Percentiles rank a stretch among this genome's conserved stretches.
phyloP scores from a whole-genome alignment of 805 yeast genomes.

The Hanseniaspora singularis region DNA sequence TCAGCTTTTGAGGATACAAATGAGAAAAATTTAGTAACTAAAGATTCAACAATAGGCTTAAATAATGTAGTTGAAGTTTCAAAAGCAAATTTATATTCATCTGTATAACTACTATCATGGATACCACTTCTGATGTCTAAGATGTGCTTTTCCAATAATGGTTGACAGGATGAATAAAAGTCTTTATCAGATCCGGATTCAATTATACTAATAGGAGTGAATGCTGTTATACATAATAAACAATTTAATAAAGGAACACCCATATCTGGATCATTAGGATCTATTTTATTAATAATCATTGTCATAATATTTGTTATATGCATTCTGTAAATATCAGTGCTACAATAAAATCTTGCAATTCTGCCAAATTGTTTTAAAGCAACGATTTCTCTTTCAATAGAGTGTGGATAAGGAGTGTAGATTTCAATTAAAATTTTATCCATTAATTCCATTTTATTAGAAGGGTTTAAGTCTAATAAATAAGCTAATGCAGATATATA shows the following conservation, averaged over 20 bases:
- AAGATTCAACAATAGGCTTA: constrained; percentile 42
- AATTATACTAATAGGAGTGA: constrained; percentile 59
- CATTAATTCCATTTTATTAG: constrained; percentile 31
- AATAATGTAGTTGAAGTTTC: constrained; percentile 65
- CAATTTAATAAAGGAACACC: constrained; percentile 57
- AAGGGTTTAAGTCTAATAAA: constrained; percentile 54
- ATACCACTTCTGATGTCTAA: constrained; percentile 36
- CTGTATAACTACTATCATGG: constrained; percentile 31
- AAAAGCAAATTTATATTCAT: constrained; percentile 43
- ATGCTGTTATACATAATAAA: constrained; percentile 56
- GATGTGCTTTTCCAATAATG: constrained; percentile 46
- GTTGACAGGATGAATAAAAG: constrained; percentile 32
- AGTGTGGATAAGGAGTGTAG: constrained; percentile 63
- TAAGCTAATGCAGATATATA: constrained; percentile 49
- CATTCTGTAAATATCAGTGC: constrained; percentile 51
- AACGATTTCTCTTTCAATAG: constrained; percentile 67
- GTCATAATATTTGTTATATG: constrained; percentile 68
- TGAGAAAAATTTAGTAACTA: constrained; percentile 47
- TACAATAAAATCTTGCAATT: constrained; percentile 54
- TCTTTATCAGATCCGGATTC: constrained; percentile 29
- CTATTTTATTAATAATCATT: constrained; percentile 67
- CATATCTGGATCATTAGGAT: constrained; percentile 70
- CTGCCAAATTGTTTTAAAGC: constrained; percentile 58
- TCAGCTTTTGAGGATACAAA: constrained; percentile 45
- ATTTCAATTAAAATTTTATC: constrained; percentile 53